Percentiles rank a stretch among this genome's conserved stretches.
Conservation (phyloP, 768 basidiomycete genomes). For the Nidularia pulvinata region DNA sequence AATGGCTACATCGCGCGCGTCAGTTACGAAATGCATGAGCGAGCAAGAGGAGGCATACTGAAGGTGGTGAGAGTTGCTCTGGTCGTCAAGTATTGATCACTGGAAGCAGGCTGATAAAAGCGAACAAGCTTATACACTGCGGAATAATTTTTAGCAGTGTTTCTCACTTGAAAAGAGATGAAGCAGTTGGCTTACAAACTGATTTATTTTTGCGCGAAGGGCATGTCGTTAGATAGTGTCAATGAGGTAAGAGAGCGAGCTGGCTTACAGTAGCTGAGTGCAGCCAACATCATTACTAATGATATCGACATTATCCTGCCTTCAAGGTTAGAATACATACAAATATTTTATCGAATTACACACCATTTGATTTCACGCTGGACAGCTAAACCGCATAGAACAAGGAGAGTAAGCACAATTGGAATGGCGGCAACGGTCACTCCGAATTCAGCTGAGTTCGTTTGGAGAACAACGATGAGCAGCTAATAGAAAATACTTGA, state of each 20-base stretch:
- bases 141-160: too few relatives aligned
- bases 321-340: slow-evolving; percentile 1
- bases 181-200: not conserved
- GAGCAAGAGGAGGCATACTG: slow-evolving; percentile 41
- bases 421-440: slow-evolving; percentile 85
- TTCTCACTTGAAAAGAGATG: too few relatives aligned
- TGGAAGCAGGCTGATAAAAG: slow-evolving; percentile 68
- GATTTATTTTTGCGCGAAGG: not conserved
- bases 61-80: slow-evolving; percentile 80
- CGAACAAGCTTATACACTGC: slow-evolving; percentile 85
- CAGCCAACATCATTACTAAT: slow-evolving; percentile 76
- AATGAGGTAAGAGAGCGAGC: too few relatives aligned
- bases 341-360: slow-evolving; percentile 10
- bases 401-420: slow-evolving; percentile 66
- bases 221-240: too few relatives aligned
- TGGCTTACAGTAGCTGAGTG: slow-evolving; percentile 75
- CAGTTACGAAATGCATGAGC: not conserved
- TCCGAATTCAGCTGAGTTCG: slow-evolving; percentile 73
- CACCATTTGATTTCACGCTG: slow-evolving; percentile 83
- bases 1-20: slow-evolving; percentile 46
- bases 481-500: slow-evolving; percentile 42
- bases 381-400: slow-evolving; percentile 67
- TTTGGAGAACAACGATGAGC: slow-evolving; percentile 72
- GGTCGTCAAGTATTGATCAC: slow-evolving; percentile 62
- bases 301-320: slow-evolving; percentile 71